A percentile compares a stretch with the other conserved stretches of the same genome.
Conservation (phyloP, 805 yeast genomes). For the Candida khao-thaluensis region DNA sequence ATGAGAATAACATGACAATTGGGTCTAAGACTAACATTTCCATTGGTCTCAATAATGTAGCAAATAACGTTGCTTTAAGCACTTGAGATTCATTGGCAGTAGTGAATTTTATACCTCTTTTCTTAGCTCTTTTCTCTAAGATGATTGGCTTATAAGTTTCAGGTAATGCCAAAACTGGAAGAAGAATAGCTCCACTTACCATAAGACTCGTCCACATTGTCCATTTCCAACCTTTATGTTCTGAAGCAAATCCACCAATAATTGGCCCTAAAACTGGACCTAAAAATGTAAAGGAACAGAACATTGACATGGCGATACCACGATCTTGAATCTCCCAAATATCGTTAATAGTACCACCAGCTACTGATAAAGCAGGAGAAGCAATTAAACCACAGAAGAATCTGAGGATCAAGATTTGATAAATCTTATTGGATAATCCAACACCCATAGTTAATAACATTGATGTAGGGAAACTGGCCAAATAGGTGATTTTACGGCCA, state of each 20-base stretch:
- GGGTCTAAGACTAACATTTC: conserved; percentile 74
- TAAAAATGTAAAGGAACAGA: conserved; percentile 74
- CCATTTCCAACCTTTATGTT: conserved; percentile 68
- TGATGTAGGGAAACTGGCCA: conserved; percentile 58
- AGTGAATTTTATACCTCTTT: conserved; percentile 54
- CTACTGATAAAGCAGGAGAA: conserved; percentile 80
- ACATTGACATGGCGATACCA: conserved; percentile 75
- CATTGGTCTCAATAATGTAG: conserved; percentile 60
- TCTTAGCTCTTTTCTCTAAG: conserved; percentile 56
- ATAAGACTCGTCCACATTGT: conserved; percentile 64
- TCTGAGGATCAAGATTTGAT: conserved; percentile 62
- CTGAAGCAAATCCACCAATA: conserved; percentile 70
- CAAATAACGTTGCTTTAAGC: conserved; percentile 45
- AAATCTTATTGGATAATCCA: conserved; percentile 61
- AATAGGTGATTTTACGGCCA: conserved; percentile 65
- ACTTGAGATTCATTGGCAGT: conserved; percentile 35
- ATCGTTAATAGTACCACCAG: conserved; percentile 82
- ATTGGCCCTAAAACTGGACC: conserved; percentile 81
- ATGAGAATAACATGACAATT: conserved; percentile 65
- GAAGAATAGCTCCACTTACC: conserved; percentile 59
- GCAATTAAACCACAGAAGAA: conserved; percentile 75
- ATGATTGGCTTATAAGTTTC: conserved; percentile 78
- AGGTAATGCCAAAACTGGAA: conserved; percentile 51
- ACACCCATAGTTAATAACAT: conserved; percentile 76
- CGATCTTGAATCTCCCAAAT: conserved; percentile 57